Evolutionary conservation across 495 filamentous ascomycete species (phyloP).

Genomic region (Chaetomium tenue): DNA sequence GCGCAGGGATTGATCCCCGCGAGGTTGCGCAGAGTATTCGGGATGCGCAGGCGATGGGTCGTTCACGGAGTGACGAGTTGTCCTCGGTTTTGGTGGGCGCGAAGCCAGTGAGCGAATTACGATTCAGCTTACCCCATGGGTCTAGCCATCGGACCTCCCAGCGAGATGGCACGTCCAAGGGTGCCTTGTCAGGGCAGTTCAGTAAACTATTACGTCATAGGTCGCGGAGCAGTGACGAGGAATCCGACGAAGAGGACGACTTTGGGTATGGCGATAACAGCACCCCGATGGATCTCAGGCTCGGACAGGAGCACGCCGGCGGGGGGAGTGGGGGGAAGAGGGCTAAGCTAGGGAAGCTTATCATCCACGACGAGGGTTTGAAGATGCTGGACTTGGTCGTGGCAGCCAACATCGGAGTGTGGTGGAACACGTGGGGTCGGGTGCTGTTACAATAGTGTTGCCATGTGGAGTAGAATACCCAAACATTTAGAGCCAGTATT

Average conservation of each 20-base stretch:
- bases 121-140: slow-evolving; percentile 74
- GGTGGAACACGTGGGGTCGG: slow-evolving; percentile 86
- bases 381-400: slow-evolving; percentile 96
- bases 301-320: slow-evolving; percentile 74
- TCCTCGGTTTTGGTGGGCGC: slow-evolving; percentile 33
- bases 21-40: slow-evolving; percentile 39
- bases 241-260: slow-evolving; percentile 32
- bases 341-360: slow-evolving; percentile 89
- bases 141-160: slow-evolving; percentile 77
- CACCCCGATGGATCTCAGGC: slow-evolving; percentile 59
- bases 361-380: slow-evolving; percentile 84
- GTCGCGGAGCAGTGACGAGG: slow-evolving; percentile 31
- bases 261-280: slow-evolving; percentile 29
- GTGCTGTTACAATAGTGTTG: slow-evolving; percentile 30
- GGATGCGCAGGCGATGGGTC: slow-evolving; percentile 36
- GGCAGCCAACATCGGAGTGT: slow-evolving; percentile 84
- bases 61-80: slow-evolving; percentile 32
- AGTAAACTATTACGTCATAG: slow-evolving; percentile 34
- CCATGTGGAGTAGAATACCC: not conserved
- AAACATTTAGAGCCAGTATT: not conserved
- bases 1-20: slow-evolving; percentile 41
- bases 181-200: slow-evolving; percentile 39
- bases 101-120: slow-evolving; percentile 73
- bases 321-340: slow-evolving; percentile 72
- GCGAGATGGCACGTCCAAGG: slow-evolving; percentile 54